A percentile compares a stretch with the other conserved stretches of the same genome.
Conservation (phyloP, 768 basidiomycete genomes). For the Leccinum truebloodii region DNA sequence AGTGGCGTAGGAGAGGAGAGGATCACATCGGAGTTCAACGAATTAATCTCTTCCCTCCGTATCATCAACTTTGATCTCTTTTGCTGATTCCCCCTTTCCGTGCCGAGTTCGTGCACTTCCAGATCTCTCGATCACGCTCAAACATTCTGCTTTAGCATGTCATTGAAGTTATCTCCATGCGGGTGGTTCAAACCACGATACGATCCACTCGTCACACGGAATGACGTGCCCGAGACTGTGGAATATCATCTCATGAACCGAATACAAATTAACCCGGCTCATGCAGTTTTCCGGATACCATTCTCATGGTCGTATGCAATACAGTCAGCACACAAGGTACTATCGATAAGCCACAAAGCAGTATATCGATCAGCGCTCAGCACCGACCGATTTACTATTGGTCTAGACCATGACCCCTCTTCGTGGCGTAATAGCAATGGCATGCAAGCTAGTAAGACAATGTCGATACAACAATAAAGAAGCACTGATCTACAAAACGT, state of each 20-base stretch:
- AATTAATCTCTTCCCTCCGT: conserved; percentile 56
- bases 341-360: neutral
- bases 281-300: neutral
- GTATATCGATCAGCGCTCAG: neutral
- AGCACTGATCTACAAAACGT: neutral
- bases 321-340: too few relatives aligned
- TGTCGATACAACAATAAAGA: conserved; percentile 5
- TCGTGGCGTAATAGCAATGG: neutral
- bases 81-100: conserved; percentile 38
- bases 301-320: conserved; percentile 7
- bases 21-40: conserved; percentile 48
- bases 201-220: neutral
- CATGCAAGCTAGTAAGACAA: conserved; percentile 18
- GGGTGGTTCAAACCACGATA: neutral
- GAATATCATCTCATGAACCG: conserved; percentile 7
- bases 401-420: neutral
- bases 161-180: neutral
- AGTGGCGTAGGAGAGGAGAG: conserved; percentile 39
- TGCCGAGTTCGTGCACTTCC: neutral
- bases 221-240: neutral
- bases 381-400: neutral
- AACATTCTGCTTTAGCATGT: neutral
- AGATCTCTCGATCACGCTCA: conserved; percentile 1
- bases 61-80: conserved; percentile 76
- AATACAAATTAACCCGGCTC: neutral